Base-by-base conservation (phyloP, 2,329 filamentous ascomycete species). In the Aciculosporium take region DNA sequence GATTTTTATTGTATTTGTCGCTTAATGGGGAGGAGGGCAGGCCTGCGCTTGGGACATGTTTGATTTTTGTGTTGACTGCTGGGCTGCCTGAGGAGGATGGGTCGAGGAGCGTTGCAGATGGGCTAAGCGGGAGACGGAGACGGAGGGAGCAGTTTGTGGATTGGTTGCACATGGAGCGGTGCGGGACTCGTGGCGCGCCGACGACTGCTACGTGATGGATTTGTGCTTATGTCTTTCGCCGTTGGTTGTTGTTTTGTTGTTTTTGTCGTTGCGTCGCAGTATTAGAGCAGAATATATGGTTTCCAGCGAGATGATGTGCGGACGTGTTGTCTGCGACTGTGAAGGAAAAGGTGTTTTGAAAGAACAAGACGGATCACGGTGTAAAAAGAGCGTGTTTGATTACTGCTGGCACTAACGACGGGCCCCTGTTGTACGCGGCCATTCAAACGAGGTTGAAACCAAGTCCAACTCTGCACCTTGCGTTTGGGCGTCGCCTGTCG, bases 201-300 rank as follows among this genome's bases (percentile, higher is more conserved):
- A 60, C 56, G 60, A 63, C 56, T 56, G 56, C 59, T 65, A 65
- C 62, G 64, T 65, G 58, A 66, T 67, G 64, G 58, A 66, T 65
- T 57, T 64, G 65, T 64, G 65, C 7, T 29, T 15, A 60, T 65
- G 56, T 52, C 63, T 65, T 65, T 64, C 18, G 15, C 17, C 27
- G 12, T 31, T 29, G 17, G 32, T 40, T 35, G 9, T 15, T 18
- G 15, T 65, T 57, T 65, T 29, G 4, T 59, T 64, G 57, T 53
- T 63, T 64, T 64, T 63, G 13, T 23, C 28, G 21, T 24, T 36
- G 32, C 32, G 27, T 35, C 39, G 38, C 38, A 28, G 20, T 37
- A 25, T 17, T 31, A 44, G 39, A 44, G 34, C 28, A 44, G 36
- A 33, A 34, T 41, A 17, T 38, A 35, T 39, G 35, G 24, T 38